phyloP scores from a whole-genome alignment of 257 asterid genomes.

The Forsythia viridissima region DNA sequence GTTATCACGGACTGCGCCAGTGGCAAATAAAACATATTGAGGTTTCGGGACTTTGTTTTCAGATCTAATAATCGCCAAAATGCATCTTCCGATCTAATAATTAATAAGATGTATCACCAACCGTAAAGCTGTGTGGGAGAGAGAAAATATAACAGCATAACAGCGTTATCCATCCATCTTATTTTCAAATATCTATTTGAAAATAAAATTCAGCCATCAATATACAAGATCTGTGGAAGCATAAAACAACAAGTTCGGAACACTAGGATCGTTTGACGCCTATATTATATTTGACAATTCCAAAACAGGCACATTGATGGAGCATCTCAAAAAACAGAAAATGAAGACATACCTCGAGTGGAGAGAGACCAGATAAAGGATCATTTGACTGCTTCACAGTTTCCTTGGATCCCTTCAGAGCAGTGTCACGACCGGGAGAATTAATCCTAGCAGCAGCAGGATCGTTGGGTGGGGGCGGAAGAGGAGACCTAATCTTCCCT shows the following conservation, averaged over 20 bases:
- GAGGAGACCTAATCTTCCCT: slow-evolving; percentile 46
- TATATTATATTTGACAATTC: not conserved
- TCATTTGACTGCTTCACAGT: slow-evolving; percentile 31
- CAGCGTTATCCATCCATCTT: not conserved
- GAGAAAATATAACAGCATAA: not conserved
- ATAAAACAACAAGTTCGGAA: not conserved
- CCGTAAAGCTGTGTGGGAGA: not conserved
- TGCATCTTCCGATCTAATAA: not conserved
- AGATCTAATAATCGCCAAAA: not conserved
- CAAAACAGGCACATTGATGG: not conserved
- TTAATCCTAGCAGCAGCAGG: slow-evolving; percentile 40
- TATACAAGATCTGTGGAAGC: not conserved
- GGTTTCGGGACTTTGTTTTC: not conserved
- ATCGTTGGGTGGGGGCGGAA: slow-evolving; percentile 56
- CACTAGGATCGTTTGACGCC: not conserved
- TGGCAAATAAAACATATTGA: too few relatives aligned
- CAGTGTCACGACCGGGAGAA: slow-evolving; percentile 20
- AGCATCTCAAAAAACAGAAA: not conserved
- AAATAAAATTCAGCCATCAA: not conserved
- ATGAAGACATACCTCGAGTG: slow-evolving; percentile 42
- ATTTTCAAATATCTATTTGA: not conserved
- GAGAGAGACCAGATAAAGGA: slow-evolving; percentile 49
- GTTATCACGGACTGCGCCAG: not conserved
- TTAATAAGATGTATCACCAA: not conserved
- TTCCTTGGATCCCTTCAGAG: slow-evolving; percentile 31